phyloP scores from a whole-genome alignment of 371 early-diverging fungal species.

The Parasitella parasitica region DNA sequence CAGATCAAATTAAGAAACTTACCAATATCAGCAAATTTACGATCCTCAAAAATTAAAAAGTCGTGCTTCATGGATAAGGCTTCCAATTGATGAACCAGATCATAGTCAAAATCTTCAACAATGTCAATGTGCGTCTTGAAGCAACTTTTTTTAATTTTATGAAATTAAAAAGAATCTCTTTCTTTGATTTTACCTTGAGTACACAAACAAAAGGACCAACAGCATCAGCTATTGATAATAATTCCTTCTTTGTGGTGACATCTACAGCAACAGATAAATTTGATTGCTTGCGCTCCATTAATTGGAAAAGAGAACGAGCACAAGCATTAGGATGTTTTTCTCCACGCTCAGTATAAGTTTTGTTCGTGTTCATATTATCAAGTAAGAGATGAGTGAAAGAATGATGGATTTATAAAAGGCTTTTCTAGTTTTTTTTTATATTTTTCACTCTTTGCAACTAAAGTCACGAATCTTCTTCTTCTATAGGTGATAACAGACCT shows the following conservation, averaged over 20 bases:
- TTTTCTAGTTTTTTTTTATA: too few relatives aligned
- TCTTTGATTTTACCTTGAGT: slow-evolving; percentile 67
- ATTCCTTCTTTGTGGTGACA: slow-evolving; percentile 82
- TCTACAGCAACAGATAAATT: slow-evolving; percentile 93
- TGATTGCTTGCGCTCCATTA: slow-evolving; percentile 89
- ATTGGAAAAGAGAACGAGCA: slow-evolving; percentile 71
- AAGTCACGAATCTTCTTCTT: slow-evolving; percentile 24
- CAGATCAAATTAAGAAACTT: slow-evolving; percentile 5
- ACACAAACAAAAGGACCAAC: slow-evolving; percentile 94
- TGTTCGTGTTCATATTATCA: slow-evolving; percentile 38
- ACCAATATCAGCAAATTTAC: slow-evolving; percentile 96
- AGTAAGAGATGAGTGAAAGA: neutral
- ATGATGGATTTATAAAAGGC: neutral
- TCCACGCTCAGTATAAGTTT: slow-evolving; percentile 59
- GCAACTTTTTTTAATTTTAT: slow-evolving; percentile 3
- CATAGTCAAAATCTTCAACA: slow-evolving; percentile 87
- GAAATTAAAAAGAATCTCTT: neutral
- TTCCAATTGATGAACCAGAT: slow-evolving; percentile 72
- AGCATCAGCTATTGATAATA: slow-evolving; percentile 82
- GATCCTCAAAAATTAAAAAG: slow-evolving; percentile 96
- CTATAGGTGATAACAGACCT: slow-evolving; percentile 25
- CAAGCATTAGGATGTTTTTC: slow-evolving; percentile 62
- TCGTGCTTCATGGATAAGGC: slow-evolving; percentile 81
- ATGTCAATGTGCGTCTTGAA: slow-evolving; percentile 96
- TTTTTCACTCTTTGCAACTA: neutral